Base-by-base conservation (phyloP, 2,329 filamentous ascomycete genomes). In the Talaromyces sp. region DNA sequence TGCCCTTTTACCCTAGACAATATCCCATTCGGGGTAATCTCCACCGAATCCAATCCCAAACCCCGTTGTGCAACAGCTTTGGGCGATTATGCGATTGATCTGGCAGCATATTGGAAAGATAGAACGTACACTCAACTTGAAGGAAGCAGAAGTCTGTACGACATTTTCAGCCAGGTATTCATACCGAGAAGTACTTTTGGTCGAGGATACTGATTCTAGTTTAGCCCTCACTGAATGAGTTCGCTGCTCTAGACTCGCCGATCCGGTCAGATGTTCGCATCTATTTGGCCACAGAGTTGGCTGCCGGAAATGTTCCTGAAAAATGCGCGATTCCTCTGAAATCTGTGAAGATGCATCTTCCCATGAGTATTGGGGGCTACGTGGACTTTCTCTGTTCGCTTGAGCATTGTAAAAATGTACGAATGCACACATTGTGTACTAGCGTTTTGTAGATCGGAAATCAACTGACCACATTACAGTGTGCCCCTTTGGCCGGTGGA, bases 361-460 rank as follows among this genome's bases (percentile, higher is more conserved):
- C 84, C 0, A 69, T 87, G 37, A 67, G 73, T 2, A 78, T 84
- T 17, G 75, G 76, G 4, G 83, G 81, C 36, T 87, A 84, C 64
- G 81, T 76, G 45, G 84, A 85, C 66, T 84, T 83, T 68, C 81
- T 78, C 1, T 82, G 79, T 57, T 81, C 78, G 0, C 70, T 76
- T 8, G 77, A 82, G 45, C 82, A 84, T 60, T 75, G 79, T 28
- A 73, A 77, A 50, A 84, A 84, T 46, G 80, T 77, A 17, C 35
- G 70, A 74, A 15, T n/a, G n/a, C n/a, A n/a, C n/a, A n/a, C n/a
- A n/a, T n/a, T n/a, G n/a, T 75, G 72, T 28, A 69, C 68, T 25
- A 64, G 67, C 10, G 11, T 35, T 35, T 35, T 35, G 10, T 11
- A 11, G 10, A 35, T 35, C 11, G 10, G 10, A 8, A 35, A 39